Conservation (phyloP, 1,284 basidiomycete species). For the Ganoderma meredithae region DNA sequence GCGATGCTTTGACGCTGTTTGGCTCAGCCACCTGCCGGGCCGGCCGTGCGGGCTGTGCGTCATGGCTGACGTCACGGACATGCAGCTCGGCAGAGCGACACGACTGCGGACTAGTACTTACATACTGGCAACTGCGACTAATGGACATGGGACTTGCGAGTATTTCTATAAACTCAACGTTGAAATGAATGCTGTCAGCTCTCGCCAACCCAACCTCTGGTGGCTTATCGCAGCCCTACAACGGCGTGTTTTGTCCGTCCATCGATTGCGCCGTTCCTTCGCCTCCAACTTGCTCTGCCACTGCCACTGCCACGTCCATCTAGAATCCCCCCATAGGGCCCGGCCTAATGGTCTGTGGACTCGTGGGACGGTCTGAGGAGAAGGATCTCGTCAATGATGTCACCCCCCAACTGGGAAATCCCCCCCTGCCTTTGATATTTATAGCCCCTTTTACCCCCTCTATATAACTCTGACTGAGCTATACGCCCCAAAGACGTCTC, state of each 20-base stretch:
- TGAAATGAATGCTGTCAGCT: not conserved
- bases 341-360: not conserved
- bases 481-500: constrained; percentile 8
- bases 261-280: not conserved
- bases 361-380: not conserved
- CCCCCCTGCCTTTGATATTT: constrained; percentile 17
- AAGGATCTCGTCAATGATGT: constrained; percentile 25
- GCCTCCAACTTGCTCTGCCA: not conserved
- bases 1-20: constrained; percentile 22
- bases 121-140: not conserved
- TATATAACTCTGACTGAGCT: constrained; percentile 13
- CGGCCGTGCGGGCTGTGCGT: not conserved
- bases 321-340: not conserved
- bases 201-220: not conserved
- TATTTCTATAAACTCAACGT: not conserved
- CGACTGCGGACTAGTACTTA: too few species aligned
- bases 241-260: not conserved
- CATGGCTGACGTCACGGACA: not conserved
- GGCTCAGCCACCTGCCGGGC: not conserved
- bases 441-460: not conserved
- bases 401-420: constrained; percentile 10
- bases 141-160: too few species aligned
- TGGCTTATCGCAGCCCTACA: not conserved
- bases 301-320: not conserved
- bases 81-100: too few species aligned